Evolutionary conservation across 176 grass and related monocot species (phyloP), one percentile per base, ranked within the genome.

Genomic region (Bothriochloa decipiens): DNA sequence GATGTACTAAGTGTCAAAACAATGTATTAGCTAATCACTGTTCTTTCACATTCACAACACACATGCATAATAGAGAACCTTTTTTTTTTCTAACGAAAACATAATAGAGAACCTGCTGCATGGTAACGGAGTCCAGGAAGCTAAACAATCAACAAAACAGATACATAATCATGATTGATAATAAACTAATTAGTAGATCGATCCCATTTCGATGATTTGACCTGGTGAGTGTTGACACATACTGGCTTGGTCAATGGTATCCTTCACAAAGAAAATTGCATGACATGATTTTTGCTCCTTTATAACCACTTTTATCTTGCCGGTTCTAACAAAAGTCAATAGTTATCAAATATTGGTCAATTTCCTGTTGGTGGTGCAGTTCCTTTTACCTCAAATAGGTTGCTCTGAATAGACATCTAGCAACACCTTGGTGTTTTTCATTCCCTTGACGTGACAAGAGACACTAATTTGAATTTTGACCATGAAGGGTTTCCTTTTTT

Each of bases 1-100:
- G 11, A 82, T 77, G 71, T 76, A 64, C 77, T n/a, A 68, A 68
- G 9, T 72, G 81, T 68, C 87, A 84, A 89, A 74, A 60, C 49
- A 62, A 61, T 52, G 47, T 26, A 26, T 62, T 62, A 58, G 53
- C 60, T 11, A 39, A 13, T 28, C 14, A 55, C 46, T 76, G 9
- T 15, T 68, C 23, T 76, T 37, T 68, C 36, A 69, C 27, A 76
- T 52, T 45, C 49, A 69, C 35, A 75, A 50, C 25, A 72, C 13
- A 64, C 12, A 72, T 12, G 68, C 20, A 67, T 65, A 16, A 25
- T 22, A 52, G 41, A 23, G 27, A 35, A 49, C 27, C 26, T 67
- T 12, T 45, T 45, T 45, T 45, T 45, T 11, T 11, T 37, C 5
- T 37, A 45, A 45, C 11, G 43, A 45, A 45, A 45, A 50, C 18